Evolutionary conservation across 1,284 basidiomycete genomes (phyloP).

Genomic region (Puccinia polysora): DNA sequence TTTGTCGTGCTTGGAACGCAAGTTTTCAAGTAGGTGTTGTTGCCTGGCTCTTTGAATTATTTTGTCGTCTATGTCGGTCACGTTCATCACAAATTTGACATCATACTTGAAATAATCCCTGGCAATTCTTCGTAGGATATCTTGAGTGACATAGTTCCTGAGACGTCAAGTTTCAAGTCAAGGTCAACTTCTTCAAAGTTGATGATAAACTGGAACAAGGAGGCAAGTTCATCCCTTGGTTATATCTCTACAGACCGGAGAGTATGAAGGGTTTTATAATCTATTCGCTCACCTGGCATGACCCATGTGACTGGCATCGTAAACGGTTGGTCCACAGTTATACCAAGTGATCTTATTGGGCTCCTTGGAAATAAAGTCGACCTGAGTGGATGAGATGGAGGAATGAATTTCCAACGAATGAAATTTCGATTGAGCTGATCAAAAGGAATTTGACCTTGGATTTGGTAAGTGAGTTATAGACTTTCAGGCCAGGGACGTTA

Average conservation of each 20-base stretch:
- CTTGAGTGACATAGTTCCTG: slow-evolving; percentile 97
- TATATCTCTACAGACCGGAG: slow-evolving; percentile 3
- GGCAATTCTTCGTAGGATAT: slow-evolving; percentile 86
- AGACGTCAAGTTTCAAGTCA: neutral
- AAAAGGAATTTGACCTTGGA: slow-evolving; percentile 64
- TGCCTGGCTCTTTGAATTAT: slow-evolving; percentile 57
- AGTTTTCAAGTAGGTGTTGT: slow-evolving; percentile 38
- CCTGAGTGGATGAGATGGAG: slow-evolving; percentile 55
- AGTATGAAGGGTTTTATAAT: neutral
- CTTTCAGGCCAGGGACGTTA: slow-evolving; percentile 58
- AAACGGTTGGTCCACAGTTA: slow-evolving; percentile 93
- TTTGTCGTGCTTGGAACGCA: neutral
- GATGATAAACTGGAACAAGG: slow-evolving; percentile 29
- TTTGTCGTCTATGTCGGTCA: slow-evolving; percentile 99
- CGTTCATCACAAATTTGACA: slow-evolving; percentile 98
- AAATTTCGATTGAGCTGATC: neutral
- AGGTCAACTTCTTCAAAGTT: slow-evolving; percentile 14
- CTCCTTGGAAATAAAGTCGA: slow-evolving; percentile 73
- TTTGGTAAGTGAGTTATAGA: slow-evolving; percentile 91
- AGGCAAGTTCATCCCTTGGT: neutral
- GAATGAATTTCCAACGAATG: slow-evolving; percentile 23
- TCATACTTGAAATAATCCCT: slow-evolving; percentile 96
- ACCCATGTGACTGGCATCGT: slow-evolving; percentile 97
- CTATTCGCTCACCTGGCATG: slow-evolving; percentile 77
- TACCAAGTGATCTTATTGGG: slow-evolving; percentile 95